These are phyloP conservation scores for Psilocybe azurescens DNA, from an alignment of 768 basidiomycete species.

Conservation along the genomic window DNA sequence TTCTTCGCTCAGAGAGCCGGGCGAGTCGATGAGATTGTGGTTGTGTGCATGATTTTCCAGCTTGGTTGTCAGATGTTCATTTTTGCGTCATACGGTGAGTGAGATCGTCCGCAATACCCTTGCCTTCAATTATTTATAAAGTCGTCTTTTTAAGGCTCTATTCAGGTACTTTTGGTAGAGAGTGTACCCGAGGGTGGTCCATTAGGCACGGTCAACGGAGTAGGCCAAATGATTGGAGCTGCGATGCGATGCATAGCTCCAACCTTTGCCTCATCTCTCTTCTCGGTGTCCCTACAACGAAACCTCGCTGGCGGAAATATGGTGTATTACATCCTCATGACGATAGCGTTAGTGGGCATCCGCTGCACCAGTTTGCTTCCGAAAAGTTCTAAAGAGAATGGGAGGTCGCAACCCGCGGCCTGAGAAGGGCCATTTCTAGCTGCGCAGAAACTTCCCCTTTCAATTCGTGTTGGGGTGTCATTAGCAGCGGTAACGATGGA, in stretches of 20 bases:
- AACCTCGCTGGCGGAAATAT: slow-evolving; percentile 52
- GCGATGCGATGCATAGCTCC: slow-evolving; percentile 59
- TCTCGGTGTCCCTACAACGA: slow-evolving; percentile 53
- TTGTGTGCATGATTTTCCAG: slow-evolving; percentile 38
- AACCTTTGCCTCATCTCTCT: slow-evolving; percentile 59
- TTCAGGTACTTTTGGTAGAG: slow-evolving; percentile 50
- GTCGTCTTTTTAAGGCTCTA: slow-evolving; percentile 41
- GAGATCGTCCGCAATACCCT: too few relatives aligned
- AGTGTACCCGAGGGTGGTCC: slow-evolving; percentile 44
- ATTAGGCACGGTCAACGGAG: slow-evolving; percentile 61
- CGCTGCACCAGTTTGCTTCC: slow-evolving; percentile 22
- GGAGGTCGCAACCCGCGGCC: background rate
- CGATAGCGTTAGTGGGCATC: slow-evolving; percentile 40
- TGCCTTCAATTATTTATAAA: background rate
- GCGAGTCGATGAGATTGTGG: slow-evolving; percentile 36
- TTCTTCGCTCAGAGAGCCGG: slow-evolving; percentile 40
- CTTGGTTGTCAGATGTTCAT: slow-evolving; percentile 31
- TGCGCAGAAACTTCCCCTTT: background rate
- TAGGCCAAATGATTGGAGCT: slow-evolving; percentile 59
- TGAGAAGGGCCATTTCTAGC: background rate
- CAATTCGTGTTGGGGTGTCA: background rate
- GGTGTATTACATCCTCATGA: slow-evolving; percentile 43
- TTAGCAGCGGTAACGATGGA: background rate
- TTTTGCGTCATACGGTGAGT: slow-evolving; percentile 25
- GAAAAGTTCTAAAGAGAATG: background rate